phyloP scores from a whole-genome alignment of 306 rosid species.

The Fragaria vesca region DNA sequence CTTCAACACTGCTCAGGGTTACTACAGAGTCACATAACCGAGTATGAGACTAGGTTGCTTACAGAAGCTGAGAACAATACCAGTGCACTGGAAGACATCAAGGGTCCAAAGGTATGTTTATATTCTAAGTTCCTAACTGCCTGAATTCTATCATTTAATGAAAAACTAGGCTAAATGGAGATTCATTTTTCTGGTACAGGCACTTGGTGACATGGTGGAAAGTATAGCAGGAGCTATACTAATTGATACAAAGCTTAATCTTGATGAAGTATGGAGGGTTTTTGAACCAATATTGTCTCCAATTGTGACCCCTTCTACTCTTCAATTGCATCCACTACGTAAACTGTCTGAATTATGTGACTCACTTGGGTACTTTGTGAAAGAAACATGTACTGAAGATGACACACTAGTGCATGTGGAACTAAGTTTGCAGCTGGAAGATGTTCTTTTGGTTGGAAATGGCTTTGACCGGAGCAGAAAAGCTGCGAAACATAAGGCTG shows the following conservation, averaged over 20 bases:
- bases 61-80: constrained; percentile 36
- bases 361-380: constrained; percentile 70
- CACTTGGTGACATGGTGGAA: constrained; percentile 87
- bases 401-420: constrained; percentile 44
- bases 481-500: constrained; percentile 73
- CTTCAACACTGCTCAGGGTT: constrained; percentile 69
- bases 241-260: constrained; percentile 70
- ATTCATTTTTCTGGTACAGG: constrained; percentile 35
- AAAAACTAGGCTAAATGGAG: background rate
- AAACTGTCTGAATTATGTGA: constrained; percentile 60
- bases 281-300: constrained; percentile 76
- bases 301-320: constrained; percentile 84
- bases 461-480: constrained; percentile 54
- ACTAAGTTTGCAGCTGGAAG: constrained; percentile 67
- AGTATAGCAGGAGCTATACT: constrained; percentile 88
- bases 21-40: constrained; percentile 59
- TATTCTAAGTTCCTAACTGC: background rate
- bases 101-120: constrained; percentile 65
- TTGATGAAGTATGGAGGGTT: constrained; percentile 71
- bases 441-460: constrained; percentile 45
- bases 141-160: background rate
- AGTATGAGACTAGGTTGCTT: constrained; percentile 42
- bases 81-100: constrained; percentile 37
- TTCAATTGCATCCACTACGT: constrained; percentile 67
- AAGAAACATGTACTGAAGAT: constrained; percentile 52